phyloP scores from a whole-genome alignment of 2,329 filamentous ascomycete genomes.

The Colletotrichum phormii region DNA sequence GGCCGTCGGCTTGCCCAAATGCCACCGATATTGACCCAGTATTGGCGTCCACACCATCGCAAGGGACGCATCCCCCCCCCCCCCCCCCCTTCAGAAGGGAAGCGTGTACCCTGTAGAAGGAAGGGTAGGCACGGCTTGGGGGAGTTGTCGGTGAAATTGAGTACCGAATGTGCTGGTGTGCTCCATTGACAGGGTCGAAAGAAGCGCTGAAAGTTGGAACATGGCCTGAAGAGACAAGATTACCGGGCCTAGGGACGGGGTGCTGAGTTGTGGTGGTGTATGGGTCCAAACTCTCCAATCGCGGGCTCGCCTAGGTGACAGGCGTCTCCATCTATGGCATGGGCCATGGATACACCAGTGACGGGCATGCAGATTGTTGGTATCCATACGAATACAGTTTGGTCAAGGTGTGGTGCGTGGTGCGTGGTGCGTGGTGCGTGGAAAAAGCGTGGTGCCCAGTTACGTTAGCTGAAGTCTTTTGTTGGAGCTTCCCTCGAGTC shows the following conservation, averaged over 20 bases:
- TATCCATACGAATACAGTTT: neutral
- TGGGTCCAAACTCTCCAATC: slow-evolving; percentile 26
- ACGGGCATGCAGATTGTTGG: slow-evolving; percentile 11
- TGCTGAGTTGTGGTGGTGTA: slow-evolving; percentile 8
- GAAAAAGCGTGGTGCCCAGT: neutral
- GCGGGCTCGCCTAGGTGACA: slow-evolving; percentile 25
- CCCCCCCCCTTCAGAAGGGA: neutral
- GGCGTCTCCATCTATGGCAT: slow-evolving; percentile 14
- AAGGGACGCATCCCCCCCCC: neutral
- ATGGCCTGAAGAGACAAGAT: slow-evolving; percentile 18
- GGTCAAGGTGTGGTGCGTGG: neutral
- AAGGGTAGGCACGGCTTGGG: neutral
- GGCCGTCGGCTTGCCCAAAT: slow-evolving; percentile 3
- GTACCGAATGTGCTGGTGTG: neutral
- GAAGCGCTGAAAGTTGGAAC: slow-evolving; percentile 16
- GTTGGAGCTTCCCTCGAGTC: neutral
- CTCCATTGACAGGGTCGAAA: slow-evolving; percentile 16
- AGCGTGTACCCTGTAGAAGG: neutral
- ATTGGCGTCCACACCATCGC: neutral
- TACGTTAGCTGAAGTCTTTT: neutral
- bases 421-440: neutral
- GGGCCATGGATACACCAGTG: slow-evolving; percentile 9
- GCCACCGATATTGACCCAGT: neutral
- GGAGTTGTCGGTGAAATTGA: neutral
- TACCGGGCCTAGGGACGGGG: neutral